These are phyloP conservation scores for Cladorrhinum sp. DNA, from an alignment of 2,329 filamentous ascomycete species.

Conservation along the genomic window DNA sequence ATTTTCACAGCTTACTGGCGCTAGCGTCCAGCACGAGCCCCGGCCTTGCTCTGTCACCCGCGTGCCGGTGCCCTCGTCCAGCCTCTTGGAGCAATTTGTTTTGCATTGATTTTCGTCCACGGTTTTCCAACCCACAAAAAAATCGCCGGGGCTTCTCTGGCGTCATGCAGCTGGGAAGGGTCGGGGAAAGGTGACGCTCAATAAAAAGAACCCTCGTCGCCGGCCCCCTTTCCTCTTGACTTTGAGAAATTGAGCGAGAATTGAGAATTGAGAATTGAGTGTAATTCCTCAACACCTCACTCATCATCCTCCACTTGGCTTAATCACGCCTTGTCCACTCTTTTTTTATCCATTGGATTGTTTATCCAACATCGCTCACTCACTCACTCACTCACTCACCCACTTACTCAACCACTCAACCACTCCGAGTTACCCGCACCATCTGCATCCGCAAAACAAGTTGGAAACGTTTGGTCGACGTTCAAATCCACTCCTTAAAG, in stretches of 20 bases:
- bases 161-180: slow-evolving; percentile 18
- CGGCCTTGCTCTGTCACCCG: slow-evolving; percentile 6
- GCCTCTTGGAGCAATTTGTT: slow-evolving; percentile 6
- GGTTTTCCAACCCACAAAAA: slow-evolving; percentile 9
- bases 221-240: not conserved
- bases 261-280: not conserved
- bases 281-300: no score
- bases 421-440: not conserved
- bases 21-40: slow-evolving; percentile 17
- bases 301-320: not conserved
- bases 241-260: not conserved
- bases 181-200: slow-evolving; percentile 2
- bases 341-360: not conserved
- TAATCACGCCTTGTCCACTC: not conserved
- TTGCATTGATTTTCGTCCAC: slow-evolving; percentile 8
- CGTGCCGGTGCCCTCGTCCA: slow-evolving; percentile 3
- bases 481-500: slow-evolving; percentile 12
- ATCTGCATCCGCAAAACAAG: not conserved
- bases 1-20: not conserved
- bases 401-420: not conserved
- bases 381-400: not conserved
- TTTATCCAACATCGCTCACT: not conserved
- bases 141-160: slow-evolving; percentile 11
- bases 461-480: slow-evolving; percentile 11
- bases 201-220: slow-evolving; percentile 10